Percentiles rank a stretch among this genome's conserved stretches.
phyloP scores from a whole-genome alignment of 2,329 filamentous ascomycete species.

The Trichoderma lentiforme region DNA sequence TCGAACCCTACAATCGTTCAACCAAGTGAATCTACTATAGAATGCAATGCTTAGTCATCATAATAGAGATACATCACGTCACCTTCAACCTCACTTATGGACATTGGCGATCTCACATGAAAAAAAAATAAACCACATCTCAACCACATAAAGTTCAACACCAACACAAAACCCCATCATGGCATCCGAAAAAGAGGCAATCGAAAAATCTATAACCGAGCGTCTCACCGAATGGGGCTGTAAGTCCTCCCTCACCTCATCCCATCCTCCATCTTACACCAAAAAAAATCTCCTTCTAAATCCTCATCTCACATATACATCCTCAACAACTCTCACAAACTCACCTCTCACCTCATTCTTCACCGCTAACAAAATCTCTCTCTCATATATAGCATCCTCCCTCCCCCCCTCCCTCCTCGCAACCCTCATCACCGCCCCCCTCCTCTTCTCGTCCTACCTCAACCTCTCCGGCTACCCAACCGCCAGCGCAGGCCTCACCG shows the following conservation, averaged over 20 bases:
- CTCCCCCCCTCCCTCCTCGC: constrained; percentile 54
- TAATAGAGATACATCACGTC: background rate
- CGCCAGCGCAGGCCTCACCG: constrained; percentile 53
- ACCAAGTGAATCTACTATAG: background rate
- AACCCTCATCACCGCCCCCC: constrained; percentile 53
- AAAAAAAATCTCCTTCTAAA: background rate
- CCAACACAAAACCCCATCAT: background rate
- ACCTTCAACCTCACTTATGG: background rate
- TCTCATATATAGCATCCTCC: too few species aligned
- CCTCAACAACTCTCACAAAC: background rate
- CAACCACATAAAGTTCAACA: background rate
- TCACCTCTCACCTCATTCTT: background rate
- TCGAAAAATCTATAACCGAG: constrained; percentile 14
- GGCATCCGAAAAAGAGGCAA: background rate
- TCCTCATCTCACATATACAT: background rate
- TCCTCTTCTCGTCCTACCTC: constrained; percentile 56
- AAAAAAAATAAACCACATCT: background rate
- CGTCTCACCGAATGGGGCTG: constrained; percentile 19
- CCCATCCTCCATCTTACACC: background rate
- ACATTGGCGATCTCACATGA: background rate
- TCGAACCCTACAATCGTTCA: too few species aligned
- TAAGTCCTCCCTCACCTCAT: background rate
- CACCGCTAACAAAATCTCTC: background rate
- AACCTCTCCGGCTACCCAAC: constrained; percentile 58
- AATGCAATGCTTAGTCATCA: background rate